Evolutionary conservation across 768 basidiomycete species (phyloP).

Genomic region (Cystofilobasidium ferigula): DNA sequence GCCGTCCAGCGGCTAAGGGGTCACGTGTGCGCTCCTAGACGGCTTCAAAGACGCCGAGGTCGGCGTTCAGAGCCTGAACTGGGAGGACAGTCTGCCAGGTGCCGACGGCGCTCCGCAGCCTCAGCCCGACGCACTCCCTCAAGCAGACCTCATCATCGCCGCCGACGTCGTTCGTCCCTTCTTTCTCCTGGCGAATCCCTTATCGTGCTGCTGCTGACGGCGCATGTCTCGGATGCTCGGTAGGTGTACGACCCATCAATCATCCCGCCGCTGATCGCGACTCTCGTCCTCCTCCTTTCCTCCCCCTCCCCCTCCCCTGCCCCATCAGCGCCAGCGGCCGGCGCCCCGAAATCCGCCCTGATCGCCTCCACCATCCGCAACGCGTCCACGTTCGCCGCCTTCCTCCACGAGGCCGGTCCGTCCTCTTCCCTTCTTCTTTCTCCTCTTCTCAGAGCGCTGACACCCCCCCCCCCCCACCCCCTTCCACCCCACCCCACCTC

Average conservation of each 20-base stretch:
- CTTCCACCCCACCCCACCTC: too few relatives aligned
- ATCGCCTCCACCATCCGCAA: conserved; percentile 21
- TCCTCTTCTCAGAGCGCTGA: neutral
- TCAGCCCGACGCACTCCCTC: neutral
- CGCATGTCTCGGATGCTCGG: neutral
- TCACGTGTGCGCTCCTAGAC: neutral
- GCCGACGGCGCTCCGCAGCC: neutral
- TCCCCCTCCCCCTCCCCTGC: neutral
- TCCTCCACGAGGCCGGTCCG: neutral
- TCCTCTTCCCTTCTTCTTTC: neutral
- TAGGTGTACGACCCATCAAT: conserved; percentile 19
- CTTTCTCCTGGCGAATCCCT: neutral
- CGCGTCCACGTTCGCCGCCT: conserved; percentile 7
- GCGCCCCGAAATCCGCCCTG: neutral
- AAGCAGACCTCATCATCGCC: conserved; percentile 13
- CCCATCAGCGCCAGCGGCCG: neutral
- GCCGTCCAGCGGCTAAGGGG: neutral
- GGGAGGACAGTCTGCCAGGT: conserved; percentile 3
- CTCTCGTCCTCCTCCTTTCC: conserved; percentile 10
- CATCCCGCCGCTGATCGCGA: conserved; percentile 11
- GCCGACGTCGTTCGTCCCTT: conserved; percentile 23
- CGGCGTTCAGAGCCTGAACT: conserved; percentile 10
- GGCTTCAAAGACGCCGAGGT: neutral
- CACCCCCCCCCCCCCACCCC: too few relatives aligned
- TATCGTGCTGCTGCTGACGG: too few relatives aligned